A percentile compares a stretch with the other conserved stretches of the same genome.
These are phyloP conservation scores for Anastatica hierochuntica DNA, from an alignment of 345 rosid species.

Conservation along the genomic window DNA sequence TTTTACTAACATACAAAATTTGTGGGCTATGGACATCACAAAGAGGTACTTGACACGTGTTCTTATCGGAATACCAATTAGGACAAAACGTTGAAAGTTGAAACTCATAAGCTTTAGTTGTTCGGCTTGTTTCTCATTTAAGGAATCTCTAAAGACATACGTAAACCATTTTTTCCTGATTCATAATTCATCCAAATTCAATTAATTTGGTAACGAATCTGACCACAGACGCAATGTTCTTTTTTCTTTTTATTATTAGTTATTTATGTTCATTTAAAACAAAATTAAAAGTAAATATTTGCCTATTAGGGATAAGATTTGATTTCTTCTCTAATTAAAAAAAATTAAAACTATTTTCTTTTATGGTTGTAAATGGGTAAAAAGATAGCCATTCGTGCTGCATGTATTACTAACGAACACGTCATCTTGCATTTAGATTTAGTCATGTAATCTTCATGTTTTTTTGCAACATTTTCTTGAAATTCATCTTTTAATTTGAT, in stretches of 20 bases:
- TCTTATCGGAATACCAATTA: constrained; percentile 14
- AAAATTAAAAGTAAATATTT: neutral
- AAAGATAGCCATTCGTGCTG: too few species aligned
- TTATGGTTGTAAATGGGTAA: too few species aligned
- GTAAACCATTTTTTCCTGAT: constrained; percentile 20
- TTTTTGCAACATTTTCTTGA: too few species aligned
- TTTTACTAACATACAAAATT: neutral
- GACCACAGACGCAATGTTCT: constrained; percentile 8
- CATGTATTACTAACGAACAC: too few species aligned
- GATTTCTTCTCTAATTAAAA: neutral
- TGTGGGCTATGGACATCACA: neutral
- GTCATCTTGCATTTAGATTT: too few species aligned
- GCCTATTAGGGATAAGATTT: constrained; percentile 9
- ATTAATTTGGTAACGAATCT: constrained; percentile 9
- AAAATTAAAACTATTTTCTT: too few species aligned
- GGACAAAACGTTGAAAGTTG: constrained; percentile 10
- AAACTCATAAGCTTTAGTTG: constrained; percentile 10
- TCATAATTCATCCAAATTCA: constrained; percentile 14
- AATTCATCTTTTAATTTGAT: too few species aligned
- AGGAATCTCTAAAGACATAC: constrained; percentile 10
- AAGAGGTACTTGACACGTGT: constrained; percentile 6
- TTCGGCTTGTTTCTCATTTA: constrained; percentile 11
- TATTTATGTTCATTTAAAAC: neutral
- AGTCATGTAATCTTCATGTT: too few species aligned
- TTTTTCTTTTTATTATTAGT: neutral